These are phyloP conservation scores for Oryza longistaminata DNA, from an alignment of 176 grass and related monocot species.

Conservation along the genomic window DNA sequence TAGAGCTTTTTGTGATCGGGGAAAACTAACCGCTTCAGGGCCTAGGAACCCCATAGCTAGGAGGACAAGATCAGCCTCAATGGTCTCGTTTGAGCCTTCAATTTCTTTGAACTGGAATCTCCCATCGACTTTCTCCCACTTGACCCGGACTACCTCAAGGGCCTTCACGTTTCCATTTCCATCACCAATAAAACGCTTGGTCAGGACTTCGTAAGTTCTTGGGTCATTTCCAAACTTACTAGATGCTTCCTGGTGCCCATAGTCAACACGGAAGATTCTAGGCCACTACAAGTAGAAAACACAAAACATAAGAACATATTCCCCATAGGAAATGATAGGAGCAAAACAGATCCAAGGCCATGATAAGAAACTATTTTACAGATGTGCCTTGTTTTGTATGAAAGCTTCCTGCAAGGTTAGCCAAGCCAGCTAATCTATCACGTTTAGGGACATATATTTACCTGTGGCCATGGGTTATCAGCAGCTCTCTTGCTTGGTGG, in stretches of 20 bases:
- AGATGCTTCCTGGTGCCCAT: conserved; percentile 91
- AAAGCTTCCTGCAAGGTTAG: background rate
- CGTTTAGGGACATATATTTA: conserved; percentile 20
- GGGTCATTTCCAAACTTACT: conserved; percentile 91
- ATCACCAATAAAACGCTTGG: conserved; percentile 82
- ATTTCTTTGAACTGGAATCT: conserved; percentile 75
- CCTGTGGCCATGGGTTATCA: conserved; percentile 96
- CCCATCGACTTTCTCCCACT: conserved; percentile 73
- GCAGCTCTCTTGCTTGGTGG: conserved; percentile 72
- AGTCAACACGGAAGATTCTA: conserved; percentile 84
- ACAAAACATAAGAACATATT: conserved; percentile 25
- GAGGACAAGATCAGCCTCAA: conserved; percentile 94
- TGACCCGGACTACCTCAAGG: conserved; percentile 71
- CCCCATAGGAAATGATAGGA: conserved; percentile 20
- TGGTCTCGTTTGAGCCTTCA: conserved; percentile 74
- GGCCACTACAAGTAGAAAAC: conserved; percentile 70
- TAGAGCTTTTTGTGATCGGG: background rate
- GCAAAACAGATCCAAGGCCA: background rate
- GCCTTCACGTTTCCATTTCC: conserved; percentile 84
- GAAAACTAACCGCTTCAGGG: conserved; percentile 71
- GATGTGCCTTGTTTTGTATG: background rate
- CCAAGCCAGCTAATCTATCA: background rate
- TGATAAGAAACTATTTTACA: background rate
- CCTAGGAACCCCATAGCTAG: conserved; percentile 98
- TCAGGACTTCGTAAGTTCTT: conserved; percentile 82